These are phyloP conservation scores for Colletotrichum horii DNA, from an alignment of 2,329 filamentous ascomycete genomes.

Conservation along the genomic window DNA sequence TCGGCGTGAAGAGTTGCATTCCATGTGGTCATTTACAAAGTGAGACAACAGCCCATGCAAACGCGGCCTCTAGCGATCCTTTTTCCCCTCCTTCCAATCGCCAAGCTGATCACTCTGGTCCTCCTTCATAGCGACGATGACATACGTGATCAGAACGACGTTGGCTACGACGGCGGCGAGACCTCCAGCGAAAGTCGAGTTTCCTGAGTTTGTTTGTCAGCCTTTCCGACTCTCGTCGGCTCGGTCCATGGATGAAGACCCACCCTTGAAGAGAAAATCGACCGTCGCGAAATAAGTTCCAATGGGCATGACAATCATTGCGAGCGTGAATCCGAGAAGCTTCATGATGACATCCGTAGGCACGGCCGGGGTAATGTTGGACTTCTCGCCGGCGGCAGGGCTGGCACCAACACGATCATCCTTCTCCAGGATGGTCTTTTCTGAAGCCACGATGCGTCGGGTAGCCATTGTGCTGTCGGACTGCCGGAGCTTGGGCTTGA, in stretches of 20 bases:
- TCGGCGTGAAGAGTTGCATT: neutral
- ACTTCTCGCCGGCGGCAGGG: conserved; percentile 57
- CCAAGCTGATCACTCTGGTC: conserved; percentile 60
- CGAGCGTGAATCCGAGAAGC: conserved; percentile 86
- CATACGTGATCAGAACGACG: conserved; percentile 86
- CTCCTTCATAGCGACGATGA: conserved; percentile 90
- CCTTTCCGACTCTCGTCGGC: too few relatives aligned
- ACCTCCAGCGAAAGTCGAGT: conserved; percentile 85
- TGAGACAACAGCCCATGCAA: neutral
- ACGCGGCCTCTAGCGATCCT: conserved; percentile 43
- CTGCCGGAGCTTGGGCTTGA: neutral
- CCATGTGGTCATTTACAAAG: neutral
- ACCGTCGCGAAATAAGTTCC: conserved; percentile 87
- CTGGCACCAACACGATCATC: conserved; percentile 51
- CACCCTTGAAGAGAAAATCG: conserved; percentile 79
- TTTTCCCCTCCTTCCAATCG: conserved; percentile 53
- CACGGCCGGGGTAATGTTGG: conserved; percentile 81
- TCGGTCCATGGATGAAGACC: conserved; percentile 16
- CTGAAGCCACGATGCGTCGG: conserved; percentile 66
- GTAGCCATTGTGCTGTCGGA: conserved; percentile 65
- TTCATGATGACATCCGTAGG: conserved; percentile 89
- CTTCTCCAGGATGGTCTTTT: conserved; percentile 70
- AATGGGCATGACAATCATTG: conserved; percentile 89
- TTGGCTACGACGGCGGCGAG: conserved; percentile 90
- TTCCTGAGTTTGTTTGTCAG: conserved; percentile 61